These are phyloP conservation scores for Calonectria henricotiae DNA, from an alignment of 2,329 filamentous ascomycete species.

Conservation along the genomic window DNA sequence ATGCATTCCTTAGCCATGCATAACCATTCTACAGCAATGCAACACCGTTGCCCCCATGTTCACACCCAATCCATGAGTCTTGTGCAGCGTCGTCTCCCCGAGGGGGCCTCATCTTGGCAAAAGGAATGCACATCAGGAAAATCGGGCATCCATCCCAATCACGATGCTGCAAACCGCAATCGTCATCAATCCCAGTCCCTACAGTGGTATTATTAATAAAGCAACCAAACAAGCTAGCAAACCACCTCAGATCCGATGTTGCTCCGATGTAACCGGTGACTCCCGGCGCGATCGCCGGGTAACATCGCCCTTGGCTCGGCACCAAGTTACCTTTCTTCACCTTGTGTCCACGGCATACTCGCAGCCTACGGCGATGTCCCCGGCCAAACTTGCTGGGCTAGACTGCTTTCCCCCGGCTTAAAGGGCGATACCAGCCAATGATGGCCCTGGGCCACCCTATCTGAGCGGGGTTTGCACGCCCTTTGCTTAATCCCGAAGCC, in stretches of 20 bases:
- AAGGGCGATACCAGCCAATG: conserved; percentile 44
- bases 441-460: conserved; percentile 35
- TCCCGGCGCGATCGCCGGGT: conserved; percentile 36
- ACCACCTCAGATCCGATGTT: conserved; percentile 41
- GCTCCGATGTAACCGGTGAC: conserved; percentile 25
- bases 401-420: conserved; percentile 48
- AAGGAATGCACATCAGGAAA: conserved; percentile 3
- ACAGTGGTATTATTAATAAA: conserved; percentile 25
- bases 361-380: conserved; percentile 4
- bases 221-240: conserved; percentile 15
- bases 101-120: conserved; percentile 17
- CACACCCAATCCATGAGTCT: conserved; percentile 6
- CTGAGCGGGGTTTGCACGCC: conserved; percentile 44
- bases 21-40: conserved; percentile 23
- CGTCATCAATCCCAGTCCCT: conserved; percentile 35
- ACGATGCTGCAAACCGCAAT: conserved; percentile 34
- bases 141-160: conserved; percentile 14
- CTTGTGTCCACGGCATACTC: conserved; percentile 15
- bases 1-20: conserved; percentile 28
- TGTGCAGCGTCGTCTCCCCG: not conserved
- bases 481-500: conserved; percentile 40
- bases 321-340: conserved; percentile 16
- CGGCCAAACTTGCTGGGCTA: conserved; percentile 26
- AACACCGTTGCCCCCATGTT: conserved; percentile 18
- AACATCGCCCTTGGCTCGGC: conserved; percentile 34